Evolutionary conservation across 208 protist species (phyloP), one percentile per base, ranked within the genome.

Genomic region (Wallacemonas sp.): DNA sequence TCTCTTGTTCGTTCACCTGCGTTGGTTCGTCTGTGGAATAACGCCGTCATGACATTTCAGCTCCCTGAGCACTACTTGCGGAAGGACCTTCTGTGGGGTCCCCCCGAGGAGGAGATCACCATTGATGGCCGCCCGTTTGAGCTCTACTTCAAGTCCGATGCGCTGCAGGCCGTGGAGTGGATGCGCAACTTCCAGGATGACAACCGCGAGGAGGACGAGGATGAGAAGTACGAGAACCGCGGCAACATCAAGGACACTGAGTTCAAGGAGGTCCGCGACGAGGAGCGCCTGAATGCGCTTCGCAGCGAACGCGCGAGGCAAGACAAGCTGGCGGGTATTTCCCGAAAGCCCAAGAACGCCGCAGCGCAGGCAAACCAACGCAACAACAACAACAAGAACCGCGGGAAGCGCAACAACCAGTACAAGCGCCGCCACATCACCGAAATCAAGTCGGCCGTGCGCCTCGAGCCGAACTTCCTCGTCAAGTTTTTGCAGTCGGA

Each of bases 1-100:
- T 41, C n/a, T 3, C 3, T 2, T 33, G n/a, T 29, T 60, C 6
- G 13, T 32, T 57, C 12, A 30, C 13, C 12, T n/a, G 17, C 17
- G 37, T 42, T n/a, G 13, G 17, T 42, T 42, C 37, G n/a, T n/a
- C n/a, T n/a, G n/a, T n/a, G n/a, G n/a, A n/a, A n/a, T n/a, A n/a
- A n/a, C 24, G 6, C 22, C 24, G 54, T 3, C n/a, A 94, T 94
- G 88, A 21, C 76, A 15, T 95, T 91, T 64, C 77, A 85, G 54
- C 69, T 93, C 44, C 90, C 90, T 6, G 69, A 91, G 54, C 60
- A 89, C 64, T 82, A 89, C 73, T 72, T 91, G 33, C 88, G 83
- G 61, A 69, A 78, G 34, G 74, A 73, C 45, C 90, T 87, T 60
- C 66, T 80, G 32, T 96, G 90, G 90, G 90, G 90, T 12, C 90